Conservation (phyloP, 352 stramenopile genomes). For the Pythium apleroticum region DNA sequence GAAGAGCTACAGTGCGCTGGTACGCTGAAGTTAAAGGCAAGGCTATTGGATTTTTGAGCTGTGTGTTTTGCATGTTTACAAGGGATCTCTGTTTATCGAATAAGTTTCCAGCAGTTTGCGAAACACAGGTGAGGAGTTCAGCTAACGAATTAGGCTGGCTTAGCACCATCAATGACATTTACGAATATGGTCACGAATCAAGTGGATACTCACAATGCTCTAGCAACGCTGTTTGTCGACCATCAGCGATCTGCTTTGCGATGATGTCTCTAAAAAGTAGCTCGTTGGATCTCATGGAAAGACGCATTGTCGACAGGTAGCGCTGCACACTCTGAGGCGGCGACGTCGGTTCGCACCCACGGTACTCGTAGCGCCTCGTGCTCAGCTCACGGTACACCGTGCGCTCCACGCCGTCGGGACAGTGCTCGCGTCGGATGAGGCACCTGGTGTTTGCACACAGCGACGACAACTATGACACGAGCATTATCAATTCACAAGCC, state of each 20-base stretch:
- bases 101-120: too few species aligned
- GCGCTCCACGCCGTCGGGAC: constrained; percentile 9
- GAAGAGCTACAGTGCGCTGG: too few species aligned
- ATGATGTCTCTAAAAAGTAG: constrained; percentile 10
- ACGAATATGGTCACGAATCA: too few species aligned
- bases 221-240: too few species aligned
- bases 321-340: constrained; percentile 1
- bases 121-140: too few species aligned
- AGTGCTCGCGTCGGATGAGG: constrained; percentile 11
- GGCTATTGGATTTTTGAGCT: too few species aligned
- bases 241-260: constrained; percentile 1
- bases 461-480: not conserved
- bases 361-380: constrained; percentile 13
- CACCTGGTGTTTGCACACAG: constrained; percentile 14
- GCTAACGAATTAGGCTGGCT: too few species aligned
- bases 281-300: constrained; percentile 12
- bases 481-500: not conserved
- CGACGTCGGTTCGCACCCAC: not conserved
- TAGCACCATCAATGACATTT: too few species aligned
- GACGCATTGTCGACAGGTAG: constrained; percentile 2
- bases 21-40: too few species aligned
- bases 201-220: too few species aligned
- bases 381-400: constrained; percentile 14
- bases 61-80: too few species aligned
- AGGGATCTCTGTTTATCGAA: too few species aligned